Base-by-base conservation (phyloP, 257 asterid species). In the Scutellaria galericulata region DNA sequence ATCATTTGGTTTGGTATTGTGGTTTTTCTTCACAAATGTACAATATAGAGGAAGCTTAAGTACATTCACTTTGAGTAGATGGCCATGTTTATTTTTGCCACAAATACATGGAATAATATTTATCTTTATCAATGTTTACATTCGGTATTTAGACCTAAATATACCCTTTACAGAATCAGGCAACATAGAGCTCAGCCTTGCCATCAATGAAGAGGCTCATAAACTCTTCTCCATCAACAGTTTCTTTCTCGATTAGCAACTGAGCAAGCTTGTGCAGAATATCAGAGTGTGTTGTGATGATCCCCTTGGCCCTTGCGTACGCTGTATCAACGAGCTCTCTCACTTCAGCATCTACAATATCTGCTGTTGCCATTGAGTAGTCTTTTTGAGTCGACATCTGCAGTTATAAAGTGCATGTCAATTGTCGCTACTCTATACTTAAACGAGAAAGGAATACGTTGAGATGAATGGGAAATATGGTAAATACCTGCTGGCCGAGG, bases 311-410 rank as follows among this genome's bases (percentile, higher is more conserved):
- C 85, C 95, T 85, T 3, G 72, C 0, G 74, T 95, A 95, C 15
- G 99, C 97, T 24, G 59, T 84, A 7, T 95, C 97, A 1, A 92
- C 97, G 48, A 92, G 85, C 80, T 87, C 92, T 59, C 98, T 86
- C 72, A 92, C 97, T 72, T 95, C 97, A 46, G 96, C 87, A 64
- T 92, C 99, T 6, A 92, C 98, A 5, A 91, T 71, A 48, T 95
- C 99, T 0, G 98, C 99, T 7, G 99, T 95, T 0, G 98, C 98
- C 99, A 95, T 92, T 3, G 98, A 95, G 87, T 95, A 95, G 84
- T 95, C 98, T 82, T 92, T 90, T 83, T 86, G 89, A 77, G 78
- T 51, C 0, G 88, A 75, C 91, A 88, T 84, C 91, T 88, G 84
- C 72, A 80, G 7, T 52, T 39, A 47, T 7, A 75, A 18, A 12